A percentile compares a stretch with the other conserved stretches of the same genome.
Evolutionary conservation across 2,329 filamentous ascomycete genomes (phyloP).

Genomic region (Colletotrichum trifolii): DNA sequence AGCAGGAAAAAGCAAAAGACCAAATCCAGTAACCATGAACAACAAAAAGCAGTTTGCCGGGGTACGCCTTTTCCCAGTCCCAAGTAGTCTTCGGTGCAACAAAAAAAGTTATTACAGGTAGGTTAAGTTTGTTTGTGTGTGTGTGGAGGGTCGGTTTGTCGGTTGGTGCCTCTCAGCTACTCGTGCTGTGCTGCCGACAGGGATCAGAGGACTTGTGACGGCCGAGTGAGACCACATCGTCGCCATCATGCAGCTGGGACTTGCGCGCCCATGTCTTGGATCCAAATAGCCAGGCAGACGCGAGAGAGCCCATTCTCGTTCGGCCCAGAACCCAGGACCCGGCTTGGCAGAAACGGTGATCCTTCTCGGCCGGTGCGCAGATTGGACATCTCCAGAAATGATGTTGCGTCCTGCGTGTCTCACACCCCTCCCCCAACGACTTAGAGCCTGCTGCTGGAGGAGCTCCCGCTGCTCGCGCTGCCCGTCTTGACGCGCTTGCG

Average conservation of each 20-base stretch:
- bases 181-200: too few relatives aligned
- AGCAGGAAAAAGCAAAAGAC: neutral
- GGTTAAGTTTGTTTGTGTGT: constrained; percentile 5
- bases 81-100: constrained; percentile 24
- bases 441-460: constrained; percentile 33
- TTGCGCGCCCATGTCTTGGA: too few relatives aligned
- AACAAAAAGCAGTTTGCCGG: constrained; percentile 25
- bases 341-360: too few relatives aligned
- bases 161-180: neutral
- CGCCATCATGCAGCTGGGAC: too few relatives aligned
- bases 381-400: too few relatives aligned
- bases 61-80: constrained; percentile 8
- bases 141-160: neutral
- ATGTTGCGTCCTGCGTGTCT: constrained; percentile 15
- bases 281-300: too few relatives aligned
- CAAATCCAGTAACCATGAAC: neutral
- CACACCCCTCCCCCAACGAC: neutral
- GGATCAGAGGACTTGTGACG: too few relatives aligned
- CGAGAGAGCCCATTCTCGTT: too few relatives aligned
- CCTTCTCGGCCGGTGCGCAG: constrained; percentile 31
- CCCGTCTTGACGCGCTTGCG: constrained; percentile 36
- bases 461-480: constrained; percentile 25
- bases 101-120: constrained; percentile 32
- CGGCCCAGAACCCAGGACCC: too few relatives aligned
- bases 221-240: too few relatives aligned